phyloP scores from a whole-genome alignment of 1,284 basidiomycete genomes.

The Ceratobasidium sp. region DNA sequence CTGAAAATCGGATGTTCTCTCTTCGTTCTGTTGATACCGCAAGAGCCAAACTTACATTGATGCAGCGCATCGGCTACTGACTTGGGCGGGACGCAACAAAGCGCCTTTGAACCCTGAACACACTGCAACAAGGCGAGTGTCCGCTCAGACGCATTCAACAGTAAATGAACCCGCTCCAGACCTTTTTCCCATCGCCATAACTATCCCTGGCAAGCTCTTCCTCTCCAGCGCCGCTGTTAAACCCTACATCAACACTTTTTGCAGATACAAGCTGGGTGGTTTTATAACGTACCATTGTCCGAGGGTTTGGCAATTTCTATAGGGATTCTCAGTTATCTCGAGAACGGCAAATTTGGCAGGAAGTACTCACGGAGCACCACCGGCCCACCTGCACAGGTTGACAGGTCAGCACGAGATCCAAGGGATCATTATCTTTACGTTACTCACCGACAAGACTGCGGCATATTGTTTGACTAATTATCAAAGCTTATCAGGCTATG shows the following conservation, averaged over 20 bases:
- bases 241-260: too few relatives aligned
- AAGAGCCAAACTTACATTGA: background rate
- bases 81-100: background rate
- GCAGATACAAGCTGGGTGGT: background rate
- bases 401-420: too few relatives aligned
- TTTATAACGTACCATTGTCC: conserved; percentile 16
- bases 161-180: too few relatives aligned
- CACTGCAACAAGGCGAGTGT: too few relatives aligned
- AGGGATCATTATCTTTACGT: too few relatives aligned
- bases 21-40: background rate
- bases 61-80: conserved; percentile 9
- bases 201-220: conserved; percentile 11
- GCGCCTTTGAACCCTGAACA: background rate
- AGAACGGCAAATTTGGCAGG: too few relatives aligned
- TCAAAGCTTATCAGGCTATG: background rate
- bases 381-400: conserved; percentile 20
- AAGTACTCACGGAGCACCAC: background rate
- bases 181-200: conserved; percentile 3
- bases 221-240: conserved; percentile 1
- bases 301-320: background rate
- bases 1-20: background rate
- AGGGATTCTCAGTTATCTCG: too few relatives aligned
- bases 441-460: conserved; percentile 12
- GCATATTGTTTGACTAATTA: conserved; percentile 16
- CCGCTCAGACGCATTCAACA: too few relatives aligned